Evolutionary conservation across 176 grass and related monocot species (phyloP), one percentile per base, ranked within the genome.

Genomic region (Musa itinerans): DNA sequence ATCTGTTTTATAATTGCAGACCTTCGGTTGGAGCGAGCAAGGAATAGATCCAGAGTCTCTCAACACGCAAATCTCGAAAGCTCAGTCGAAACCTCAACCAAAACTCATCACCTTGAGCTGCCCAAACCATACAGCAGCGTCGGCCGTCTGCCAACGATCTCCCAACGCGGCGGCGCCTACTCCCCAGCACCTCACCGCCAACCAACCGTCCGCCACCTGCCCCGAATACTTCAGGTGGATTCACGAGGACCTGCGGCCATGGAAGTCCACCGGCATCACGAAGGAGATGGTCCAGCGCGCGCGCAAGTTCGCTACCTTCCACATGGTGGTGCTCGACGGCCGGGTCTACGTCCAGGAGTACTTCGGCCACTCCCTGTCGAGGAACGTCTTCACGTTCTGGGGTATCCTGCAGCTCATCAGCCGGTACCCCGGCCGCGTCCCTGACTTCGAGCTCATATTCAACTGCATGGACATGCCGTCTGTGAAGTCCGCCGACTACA

Each of bases 401-500:
- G 72, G 72, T 0, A 74, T 74, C 11, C 72, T 74, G 14, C 72
- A 74, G 72, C 54, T 74, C 52, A 26, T 74, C 7, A 26, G 34
- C 16, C 22, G 72, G 12, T 74, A 74, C 4, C 72, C 72, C 1
- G 72, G 72, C 53, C 72, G 72, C 53, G 54, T 74, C 17, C 72
- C 72, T 9, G 72, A 74, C 12, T 29, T 74, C 25, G 72, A 74
- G 52, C 72, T 74, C 9, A 21, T 74, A 12, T 74, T 74, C 53
- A 74, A 56, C 17, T 74, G 72, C 72, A 74, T 74, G 72, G 72
- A 74, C 54, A 16, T 56, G 21, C 72, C 72, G 52, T 54, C 72
- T 10, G 54, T 74, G 12, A 56, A 74, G 72, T 19, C 72, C 6
- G 53, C 72, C 3, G 72, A 58, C 48, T 74, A 74, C 53, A 74